Base-by-base conservation (phyloP, 768 basidiomycete genomes). In the Xerocomellus amylosporus region DNA sequence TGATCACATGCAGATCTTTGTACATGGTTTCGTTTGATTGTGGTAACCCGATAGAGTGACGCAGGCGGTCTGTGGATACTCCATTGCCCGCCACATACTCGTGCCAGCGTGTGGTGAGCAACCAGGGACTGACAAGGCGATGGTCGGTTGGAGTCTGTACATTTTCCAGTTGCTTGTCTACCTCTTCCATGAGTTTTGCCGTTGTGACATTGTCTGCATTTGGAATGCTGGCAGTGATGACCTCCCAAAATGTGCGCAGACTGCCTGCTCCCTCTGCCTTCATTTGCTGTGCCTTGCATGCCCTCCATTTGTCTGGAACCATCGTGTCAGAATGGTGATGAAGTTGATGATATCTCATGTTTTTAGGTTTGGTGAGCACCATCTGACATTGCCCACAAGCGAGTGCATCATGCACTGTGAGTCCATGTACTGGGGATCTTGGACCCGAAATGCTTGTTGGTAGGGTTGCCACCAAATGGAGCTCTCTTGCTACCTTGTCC, bases 271-370 rank as follows among this genome's bases (percentile, higher is more conserved):
- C 53, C 14, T 54, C 5, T 5, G 24, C 1, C 5, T 49, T 54
- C 28, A 54, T 31, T 6, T 34, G 12, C 2, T 54, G 47, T 22
- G 53, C 47, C 8, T 49, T 49, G 34, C 47, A 54, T 0, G 41
- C 5, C 0, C 17, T 26, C 19, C 26, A 54, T 2, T 0, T 6
- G 0, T 34, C 2, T 0, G 46, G 40, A 2, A 33, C 3, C 26
- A 1, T 5, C 2, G 3, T 10, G 2, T 34, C 8, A 3, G 1
- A 3, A 36, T 51, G 41, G 1, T 28, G 2, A 3, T 17, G 6
- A 2, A 13, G 1, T 1, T 49, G 33, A 36, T 54, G 53, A 2
- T 20, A 2, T 4, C n/a, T 37, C 34, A 49, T 42, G 0, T 15
- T 36, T 2, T 48, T 34, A 0, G 7, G 0, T 5, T 7, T 6